Conservation (phyloP, 306 rosid species). For the Cucumis hystrix region DNA sequence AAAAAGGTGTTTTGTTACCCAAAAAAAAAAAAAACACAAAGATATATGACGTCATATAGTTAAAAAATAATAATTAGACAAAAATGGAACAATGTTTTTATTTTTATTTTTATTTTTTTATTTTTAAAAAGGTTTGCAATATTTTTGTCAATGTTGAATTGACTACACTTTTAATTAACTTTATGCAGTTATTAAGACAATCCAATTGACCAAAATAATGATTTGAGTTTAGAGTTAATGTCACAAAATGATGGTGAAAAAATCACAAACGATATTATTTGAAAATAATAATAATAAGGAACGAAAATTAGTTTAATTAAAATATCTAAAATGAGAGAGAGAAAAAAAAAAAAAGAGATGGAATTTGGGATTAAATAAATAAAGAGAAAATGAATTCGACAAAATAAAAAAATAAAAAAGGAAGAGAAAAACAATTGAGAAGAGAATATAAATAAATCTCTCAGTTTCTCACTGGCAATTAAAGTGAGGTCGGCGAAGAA, state of each 20-base stretch:
- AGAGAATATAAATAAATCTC: neutral
- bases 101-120: too few species aligned
- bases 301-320: too few species aligned
- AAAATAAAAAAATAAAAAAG: neutral
- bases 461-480: slow-evolving; percentile 12
- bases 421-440: too few species aligned
- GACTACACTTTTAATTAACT: neutral
- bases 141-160: neutral
- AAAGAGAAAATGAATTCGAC: neutral
- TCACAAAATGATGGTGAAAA: neutral
- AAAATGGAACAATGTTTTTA: too few species aligned
- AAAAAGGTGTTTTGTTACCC: neutral
- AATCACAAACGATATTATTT: neutral
- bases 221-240: neutral
- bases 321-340: neutral
- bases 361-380: too few species aligned
- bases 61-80: too few species aligned
- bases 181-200: neutral
- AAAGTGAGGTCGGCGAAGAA: slow-evolving; percentile 44
- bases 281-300: too few species aligned
- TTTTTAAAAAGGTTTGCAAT: too few species aligned
- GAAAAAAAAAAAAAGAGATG: too few species aligned
- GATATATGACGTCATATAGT: too few species aligned
- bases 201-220: neutral
- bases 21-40: too few species aligned